These are phyloP conservation scores for Macrocybe gigantea DNA, from an alignment of 768 basidiomycete species.

Conservation along the genomic window DNA sequence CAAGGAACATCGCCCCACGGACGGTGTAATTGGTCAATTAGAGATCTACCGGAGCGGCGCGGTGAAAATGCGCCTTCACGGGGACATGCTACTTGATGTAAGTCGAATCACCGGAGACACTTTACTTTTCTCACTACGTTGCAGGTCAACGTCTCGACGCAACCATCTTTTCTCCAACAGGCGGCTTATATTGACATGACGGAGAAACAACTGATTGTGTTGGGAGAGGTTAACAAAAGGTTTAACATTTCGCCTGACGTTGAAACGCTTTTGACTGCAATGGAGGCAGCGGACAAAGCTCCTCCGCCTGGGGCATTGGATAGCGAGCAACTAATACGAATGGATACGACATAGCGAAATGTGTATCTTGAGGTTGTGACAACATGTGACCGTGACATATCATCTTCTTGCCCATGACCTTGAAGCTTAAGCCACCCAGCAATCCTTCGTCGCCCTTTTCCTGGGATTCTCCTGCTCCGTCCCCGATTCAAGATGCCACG, in stretches of 20 bases:
- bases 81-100: conserved; percentile 83
- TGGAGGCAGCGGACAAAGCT: conserved; percentile 47
- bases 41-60: conserved; percentile 82
- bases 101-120: conserved; percentile 16
- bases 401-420: conserved; percentile 25
- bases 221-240: conserved; percentile 84
- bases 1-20: conserved; percentile 29
- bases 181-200: conserved; percentile 65
- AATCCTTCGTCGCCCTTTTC: conserved; percentile 39
- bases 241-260: conserved; percentile 84
- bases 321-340: conserved; percentile 45
- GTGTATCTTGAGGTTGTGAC: conserved; percentile 1
- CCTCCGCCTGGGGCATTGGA: conserved; percentile 20
- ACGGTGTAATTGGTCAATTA: conserved; percentile 79
- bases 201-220: conserved; percentile 55
- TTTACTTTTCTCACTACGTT: background rate
- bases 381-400: conserved; percentile 5
- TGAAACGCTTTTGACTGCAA: conserved; percentile 60
- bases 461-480: conserved; percentile 46
- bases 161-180: conserved; percentile 85
- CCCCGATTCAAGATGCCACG: conserved; percentile 29
- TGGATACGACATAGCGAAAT: conserved; percentile 32
- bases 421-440: conserved; percentile 39
- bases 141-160: conserved; percentile 77
- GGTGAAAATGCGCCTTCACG: conserved; percentile 79